Conservation (phyloP, 208 protist species). For the Ichthyophonus hoferi region DNA sequence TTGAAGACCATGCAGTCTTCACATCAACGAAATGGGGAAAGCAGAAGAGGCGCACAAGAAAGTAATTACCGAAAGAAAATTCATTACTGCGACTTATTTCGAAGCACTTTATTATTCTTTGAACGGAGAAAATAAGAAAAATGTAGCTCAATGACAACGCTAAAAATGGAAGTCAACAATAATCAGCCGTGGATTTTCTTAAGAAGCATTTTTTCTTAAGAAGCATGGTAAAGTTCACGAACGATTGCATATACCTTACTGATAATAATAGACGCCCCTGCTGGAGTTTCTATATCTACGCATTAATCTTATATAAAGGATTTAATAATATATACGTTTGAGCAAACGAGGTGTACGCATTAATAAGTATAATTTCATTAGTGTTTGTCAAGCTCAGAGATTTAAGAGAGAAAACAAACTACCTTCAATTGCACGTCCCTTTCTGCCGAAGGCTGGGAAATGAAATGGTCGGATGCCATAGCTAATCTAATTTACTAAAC, state of each 20-base stretch:
- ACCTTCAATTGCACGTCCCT: neutral
- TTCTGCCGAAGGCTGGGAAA: neutral
- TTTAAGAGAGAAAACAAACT: neutral
- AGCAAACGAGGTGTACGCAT: too few relatives aligned
- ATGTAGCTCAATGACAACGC: too few relatives aligned
- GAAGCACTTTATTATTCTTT: neutral
- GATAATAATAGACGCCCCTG: neutral
- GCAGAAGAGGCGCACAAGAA: too few relatives aligned
- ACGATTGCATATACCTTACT: neutral
- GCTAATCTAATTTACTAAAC: too few relatives aligned
- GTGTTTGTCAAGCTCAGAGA: neutral
- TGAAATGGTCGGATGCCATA: neutral
- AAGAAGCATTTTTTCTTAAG: too few relatives aligned
- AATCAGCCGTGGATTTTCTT: too few relatives aligned
- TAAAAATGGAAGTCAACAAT: too few relatives aligned
- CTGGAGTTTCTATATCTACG: neutral
- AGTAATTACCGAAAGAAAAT: neutral
- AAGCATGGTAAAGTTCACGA: neutral
- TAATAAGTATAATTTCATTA: too few relatives aligned
- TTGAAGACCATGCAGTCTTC: too few relatives aligned
- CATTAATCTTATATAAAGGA: neutral
- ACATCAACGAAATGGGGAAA: too few relatives aligned
- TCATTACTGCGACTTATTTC: too few relatives aligned
- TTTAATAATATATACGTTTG: too few relatives aligned
- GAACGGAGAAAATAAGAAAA: neutral